Evolutionary conservation across 345 rosid species (phyloP), one percentile per base, ranked within the genome.

Genomic region (Noccaea caerulescens): DNA sequence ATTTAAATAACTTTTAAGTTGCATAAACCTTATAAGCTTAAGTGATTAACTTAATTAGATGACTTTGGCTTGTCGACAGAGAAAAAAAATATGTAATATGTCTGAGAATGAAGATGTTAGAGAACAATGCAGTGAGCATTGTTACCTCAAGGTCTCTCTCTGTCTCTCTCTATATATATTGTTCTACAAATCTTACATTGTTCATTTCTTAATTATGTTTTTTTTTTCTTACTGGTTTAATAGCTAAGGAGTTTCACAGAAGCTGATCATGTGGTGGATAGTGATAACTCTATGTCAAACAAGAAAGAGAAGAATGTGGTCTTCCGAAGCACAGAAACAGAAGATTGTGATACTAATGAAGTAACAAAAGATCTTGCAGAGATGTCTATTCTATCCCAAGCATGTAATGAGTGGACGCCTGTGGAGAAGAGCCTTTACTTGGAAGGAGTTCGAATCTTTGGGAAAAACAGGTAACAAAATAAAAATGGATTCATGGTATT

Each of bases 401-500:
- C 76, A 53, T 58, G 75, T n/a, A 44, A 82, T 34, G 84, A 77
- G 49, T 93, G 99, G 99, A 85, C 78, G 63, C 84, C 89, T 54
- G 75, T 80, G 43, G 97, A 91, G 77, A 94, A 82, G 77, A 90
- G 91, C 74, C 72, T 89, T 53, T 91, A 87, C 74, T 68, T 73
- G 64, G 79, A 91, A 68, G 99, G 96, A 80, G 83, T 94, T 72
- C 83, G 91, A 82, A 83, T 88, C 53, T 91, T 89, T 80, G 99
- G 99, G 30, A 87, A 84, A 89, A 91, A 89, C 85, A 94, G 99
- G 97, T 72, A 63, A 39, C 1, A 3, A 47, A 13, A 0, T 9
- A 6, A 23, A 10, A 37, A 4, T 50, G 45, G 58, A 37, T 50
- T 50, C 5, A 39, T 66, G 9, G 50, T 45, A 45, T 10, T 10